Conservation (phyloP, 2,329 filamentous ascomycete genomes). For the Neonectria neomacrospora region DNA sequence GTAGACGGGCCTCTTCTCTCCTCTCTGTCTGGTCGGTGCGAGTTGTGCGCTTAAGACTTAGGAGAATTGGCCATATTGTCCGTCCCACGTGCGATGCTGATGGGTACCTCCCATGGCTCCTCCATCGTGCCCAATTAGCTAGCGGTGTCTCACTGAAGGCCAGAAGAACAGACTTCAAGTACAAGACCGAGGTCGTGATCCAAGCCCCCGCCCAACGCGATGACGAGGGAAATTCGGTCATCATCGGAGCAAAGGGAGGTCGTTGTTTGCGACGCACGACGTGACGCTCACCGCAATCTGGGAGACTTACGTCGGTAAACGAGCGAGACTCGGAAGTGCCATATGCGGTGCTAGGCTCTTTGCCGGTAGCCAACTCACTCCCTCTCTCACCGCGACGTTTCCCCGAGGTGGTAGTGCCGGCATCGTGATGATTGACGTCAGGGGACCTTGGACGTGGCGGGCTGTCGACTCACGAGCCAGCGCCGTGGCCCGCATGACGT, state of each 20-base stretch:
- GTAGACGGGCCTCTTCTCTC: neutral
- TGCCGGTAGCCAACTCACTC: neutral
- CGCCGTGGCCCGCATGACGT: slow-evolving; percentile 38
- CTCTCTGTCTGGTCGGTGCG: too few species aligned
- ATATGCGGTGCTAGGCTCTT: too few species aligned
- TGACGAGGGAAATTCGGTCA: neutral
- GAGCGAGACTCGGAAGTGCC: too few species aligned
- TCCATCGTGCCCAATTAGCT: neutral
- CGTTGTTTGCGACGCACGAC: neutral
- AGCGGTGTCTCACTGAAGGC: neutral
- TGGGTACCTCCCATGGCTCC: neutral
- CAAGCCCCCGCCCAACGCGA: neutral
- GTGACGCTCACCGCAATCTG: neutral
- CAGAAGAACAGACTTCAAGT: neutral
- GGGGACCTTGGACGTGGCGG: slow-evolving; percentile 25
- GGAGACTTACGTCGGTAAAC: neutral
- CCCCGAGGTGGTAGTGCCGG: neutral
- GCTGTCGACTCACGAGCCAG: slow-evolving; percentile 20
- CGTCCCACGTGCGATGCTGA: neutral
- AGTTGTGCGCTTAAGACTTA: neutral
- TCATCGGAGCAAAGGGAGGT: neutral
- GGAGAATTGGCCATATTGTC: too few species aligned
- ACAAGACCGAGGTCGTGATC: neutral
- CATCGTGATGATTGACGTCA: slow-evolving; percentile 38
- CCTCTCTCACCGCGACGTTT: slow-evolving; percentile 11